These are phyloP conservation scores for Cordyceps fumosorosea DNA, from an alignment of 2,329 filamentous ascomycete species.

Conservation along the genomic window DNA sequence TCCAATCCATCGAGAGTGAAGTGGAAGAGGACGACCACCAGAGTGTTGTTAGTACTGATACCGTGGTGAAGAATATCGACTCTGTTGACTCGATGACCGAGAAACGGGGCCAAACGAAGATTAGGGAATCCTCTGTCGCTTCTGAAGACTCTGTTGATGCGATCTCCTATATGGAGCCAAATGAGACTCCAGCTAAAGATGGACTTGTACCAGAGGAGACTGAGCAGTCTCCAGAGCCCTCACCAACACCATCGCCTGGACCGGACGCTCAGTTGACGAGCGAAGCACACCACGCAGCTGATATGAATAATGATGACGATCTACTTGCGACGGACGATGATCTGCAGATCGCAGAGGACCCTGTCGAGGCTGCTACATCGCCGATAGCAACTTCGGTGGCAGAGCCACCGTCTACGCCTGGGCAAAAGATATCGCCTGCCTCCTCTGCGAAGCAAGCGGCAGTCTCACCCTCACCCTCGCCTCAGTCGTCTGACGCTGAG, in stretches of 20 bases:
- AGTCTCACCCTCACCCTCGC: slow-evolving; percentile 58
- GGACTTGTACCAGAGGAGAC: slow-evolving; percentile 15
- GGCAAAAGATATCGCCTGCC: slow-evolving; percentile 35
- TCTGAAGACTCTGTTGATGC: slow-evolving; percentile 12
- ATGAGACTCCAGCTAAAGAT: slow-evolving; percentile 21
- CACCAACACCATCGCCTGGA: slow-evolving; percentile 13
- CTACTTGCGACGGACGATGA: slow-evolving; percentile 4
- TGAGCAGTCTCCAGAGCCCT: slow-evolving; percentile 13
- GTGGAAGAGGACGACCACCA: slow-evolving; percentile 25
- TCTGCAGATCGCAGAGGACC: slow-evolving; percentile 13
- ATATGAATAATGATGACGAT: slow-evolving; percentile 9
- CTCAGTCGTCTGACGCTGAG: slow-evolving; percentile 73
- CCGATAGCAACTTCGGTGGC: slow-evolving; percentile 12
- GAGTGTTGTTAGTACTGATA: slow-evolving; percentile 36
- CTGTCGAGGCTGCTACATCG: slow-evolving; percentile 6
- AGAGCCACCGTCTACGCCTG: slow-evolving; percentile 38
- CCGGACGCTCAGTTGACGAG: slow-evolving; percentile 13
- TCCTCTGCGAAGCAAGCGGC: slow-evolving; percentile 47
- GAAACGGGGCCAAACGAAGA: neutral
- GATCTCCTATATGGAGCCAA: slow-evolving; percentile 5
- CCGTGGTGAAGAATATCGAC: slow-evolving; percentile 29
- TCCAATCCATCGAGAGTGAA: slow-evolving; percentile 7
- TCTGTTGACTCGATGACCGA: slow-evolving; percentile 2
- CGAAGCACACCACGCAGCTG: slow-evolving; percentile 9
- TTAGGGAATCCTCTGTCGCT: neutral